These are phyloP conservation scores for Globisporangium barbulae DNA, from an alignment of 352 stramenopile genomes.

Conservation along the genomic window DNA sequence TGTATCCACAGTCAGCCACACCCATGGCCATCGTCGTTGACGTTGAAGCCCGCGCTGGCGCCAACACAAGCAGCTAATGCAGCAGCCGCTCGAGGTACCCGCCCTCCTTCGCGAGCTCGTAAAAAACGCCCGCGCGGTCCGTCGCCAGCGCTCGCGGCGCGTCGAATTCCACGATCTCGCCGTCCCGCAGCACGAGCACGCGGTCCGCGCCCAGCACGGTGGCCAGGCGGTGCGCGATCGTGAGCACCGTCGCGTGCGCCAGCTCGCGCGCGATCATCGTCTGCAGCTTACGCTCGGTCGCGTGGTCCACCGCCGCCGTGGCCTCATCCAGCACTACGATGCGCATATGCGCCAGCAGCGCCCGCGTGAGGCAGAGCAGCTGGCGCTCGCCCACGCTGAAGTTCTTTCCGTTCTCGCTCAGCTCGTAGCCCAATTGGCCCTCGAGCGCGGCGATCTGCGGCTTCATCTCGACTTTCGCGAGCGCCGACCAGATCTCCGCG, in stretches of 20 bases:
- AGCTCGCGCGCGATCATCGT: conserved; percentile 86
- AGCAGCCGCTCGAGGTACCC: conserved; percentile 34
- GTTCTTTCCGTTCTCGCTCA: conserved; percentile 91
- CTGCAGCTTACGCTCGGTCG: conserved; percentile 69
- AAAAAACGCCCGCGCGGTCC: conserved; percentile 24
- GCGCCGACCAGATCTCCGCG: conserved; percentile 50
- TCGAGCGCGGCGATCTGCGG: conserved; percentile 64
- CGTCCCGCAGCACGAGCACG: conserved; percentile 94
- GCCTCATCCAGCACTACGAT: conserved; percentile 87
- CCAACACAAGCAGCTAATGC: not conserved
- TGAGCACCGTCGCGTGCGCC: conserved; percentile 90
- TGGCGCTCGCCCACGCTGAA: conserved; percentile 94
- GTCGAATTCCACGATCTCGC: conserved; percentile 85
- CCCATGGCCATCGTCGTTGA: not conserved
- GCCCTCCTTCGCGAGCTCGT: conserved; percentile 31
- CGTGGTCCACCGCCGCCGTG: conserved; percentile 78
- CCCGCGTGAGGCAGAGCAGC: conserved; percentile 94
- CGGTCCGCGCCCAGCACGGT: conserved; percentile 96
- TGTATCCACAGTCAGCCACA: no score
- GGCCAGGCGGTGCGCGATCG: conserved; percentile 95
- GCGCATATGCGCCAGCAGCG: conserved; percentile 87
- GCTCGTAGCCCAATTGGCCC: conserved; percentile 45
- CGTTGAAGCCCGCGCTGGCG: not conserved
- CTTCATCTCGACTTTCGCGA: conserved; percentile 9
- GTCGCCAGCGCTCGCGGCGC: conserved; percentile 56